Base-by-base conservation (phyloP, 1,139 yeast genomes). In the Nakaseomyces sp. region DNA sequence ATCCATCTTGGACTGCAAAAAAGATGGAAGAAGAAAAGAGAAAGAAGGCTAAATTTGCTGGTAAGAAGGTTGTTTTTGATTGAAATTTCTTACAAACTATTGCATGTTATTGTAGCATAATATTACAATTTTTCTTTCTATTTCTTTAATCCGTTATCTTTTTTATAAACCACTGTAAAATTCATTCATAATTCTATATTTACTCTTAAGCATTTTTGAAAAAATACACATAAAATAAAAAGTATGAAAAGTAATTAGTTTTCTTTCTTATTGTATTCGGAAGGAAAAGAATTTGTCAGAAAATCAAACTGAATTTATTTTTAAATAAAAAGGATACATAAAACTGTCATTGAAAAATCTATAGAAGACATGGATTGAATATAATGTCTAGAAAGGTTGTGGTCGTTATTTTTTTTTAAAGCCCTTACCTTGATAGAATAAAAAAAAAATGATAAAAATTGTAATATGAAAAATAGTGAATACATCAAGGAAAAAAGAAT, bases 1-100 rank as follows among this genome's bases (percentile, higher is more conserved):
- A 91, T 74, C 98, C 98, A 15, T 91, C 98, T 2, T 91, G 98
- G 98, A 81, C 79, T 55, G 98, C 98, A 16, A 82, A 81, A 67
- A 74, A 73, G 64, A 62, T 70, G 47, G 85, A 84, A 45, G 83
- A 85, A 65, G 81, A 81, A 60, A 75, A 78, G 54, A 61, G 71
- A 49, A 76, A 77, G 63, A 76, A 77, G 47, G 79, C 74, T 42
- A 79, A 81, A 57, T 88, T 88, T 58, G 65, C 71, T 42, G 98
- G 97, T 60, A 89, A 86, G 67, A 91, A 89, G 70, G 75, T 84
- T 56, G 78, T 73, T 2, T 89, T 89, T 61, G 64, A 56, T 46
- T 59, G 43, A 48, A 32, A 16, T 3, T 4, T 9, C 5, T 10
- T 20, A 22, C 6, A 22, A 22, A 20, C 6, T 2, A 22, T 2